A percentile compares a stretch with the other conserved stretches of the same genome.
phyloP scores from a whole-genome alignment of 768 basidiomycete genomes.

The Kwoniella bestiolae region DNA sequence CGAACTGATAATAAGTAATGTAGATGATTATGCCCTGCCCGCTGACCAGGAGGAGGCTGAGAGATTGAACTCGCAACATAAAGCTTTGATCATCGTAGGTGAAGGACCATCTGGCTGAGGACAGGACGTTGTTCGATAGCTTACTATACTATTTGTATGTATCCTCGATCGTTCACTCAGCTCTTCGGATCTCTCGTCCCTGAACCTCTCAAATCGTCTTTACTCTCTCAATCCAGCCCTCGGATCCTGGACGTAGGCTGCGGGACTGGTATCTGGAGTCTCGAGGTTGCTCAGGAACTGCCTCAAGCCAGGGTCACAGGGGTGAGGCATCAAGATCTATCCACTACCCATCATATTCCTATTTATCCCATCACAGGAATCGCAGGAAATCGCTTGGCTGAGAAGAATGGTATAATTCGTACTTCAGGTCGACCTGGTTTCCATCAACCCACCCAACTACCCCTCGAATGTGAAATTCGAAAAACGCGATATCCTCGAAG shows the following conservation, averaged over 20 bases:
- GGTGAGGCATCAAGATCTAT: conserved; percentile 12
- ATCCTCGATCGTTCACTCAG: no score
- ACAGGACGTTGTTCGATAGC: no score
- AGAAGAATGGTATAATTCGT: no score
- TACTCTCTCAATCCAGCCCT: conserved; percentile 3
- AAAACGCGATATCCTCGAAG: conserved; percentile 10
- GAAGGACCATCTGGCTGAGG: no score
- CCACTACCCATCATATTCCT: no score
- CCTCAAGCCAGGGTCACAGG: conserved; percentile 15
- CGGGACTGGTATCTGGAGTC: conserved; percentile 25
- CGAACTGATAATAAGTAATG: not conserved
- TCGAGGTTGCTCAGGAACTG: conserved; percentile 17
- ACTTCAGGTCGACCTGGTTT: conserved; percentile 22
- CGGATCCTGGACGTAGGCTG: conserved; percentile 25
- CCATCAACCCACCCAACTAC: conserved; percentile 15
- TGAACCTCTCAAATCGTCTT: not conserved
- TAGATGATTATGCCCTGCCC: conserved; percentile 24
- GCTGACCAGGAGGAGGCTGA: conserved; percentile 11
- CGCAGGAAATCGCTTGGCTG: no score
- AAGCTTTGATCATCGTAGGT: conserved; percentile 19
- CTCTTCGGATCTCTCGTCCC: not conserved
- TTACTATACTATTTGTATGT: no score
- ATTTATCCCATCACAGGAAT: no score
- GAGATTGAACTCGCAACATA: conserved; percentile 22
- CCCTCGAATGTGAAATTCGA: conserved; percentile 19